Evolutionary conservation across 2,329 filamentous ascomycete genomes (phyloP), one percentile per base, ranked within the genome.

Genomic region (Penicillium capsulatum): DNA sequence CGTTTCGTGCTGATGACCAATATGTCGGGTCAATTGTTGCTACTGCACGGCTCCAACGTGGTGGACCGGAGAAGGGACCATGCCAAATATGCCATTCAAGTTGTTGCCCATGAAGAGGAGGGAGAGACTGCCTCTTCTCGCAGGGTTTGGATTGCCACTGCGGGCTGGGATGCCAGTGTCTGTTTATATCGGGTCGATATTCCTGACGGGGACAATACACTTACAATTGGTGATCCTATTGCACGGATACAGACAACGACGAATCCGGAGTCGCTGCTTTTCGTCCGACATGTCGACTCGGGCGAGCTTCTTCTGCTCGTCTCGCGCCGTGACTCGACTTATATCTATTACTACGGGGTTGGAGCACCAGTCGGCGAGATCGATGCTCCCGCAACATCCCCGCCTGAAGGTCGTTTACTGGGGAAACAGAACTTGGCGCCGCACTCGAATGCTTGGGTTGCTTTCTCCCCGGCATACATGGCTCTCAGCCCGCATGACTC

Each of bases 381-480:
- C 17, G 15, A 31, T 24, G 9, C n/a, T 16, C 30, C 7, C 4
- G 3, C 19, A 16, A n/a, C 15, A 22, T 15, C 28, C 11, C 31
- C 14, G 28, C 31, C 8, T 34, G 51, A 63, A 36, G 61, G 70
- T 34, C 51, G 54, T 17, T 62, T 76, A 7, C 61, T 78, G 3
- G 77, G 77, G 16, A 70, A 68, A 42, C 79, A 82, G 49, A 81
- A 81, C 47, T 68, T 82, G 2, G 76, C 79, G 7, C 79, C 79
- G 1, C 72, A 79, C 51, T 79, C 77, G 3, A 81, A 77, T 53
- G 71, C 78, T n/a, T 83, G 80, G 80, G 63, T 80, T 10, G 70
- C 76, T 2, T 83, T 82, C 54, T 79, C 77, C 0, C 79, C 79
- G 0, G 74, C 76, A 5, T 72, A 73, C 31, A 64, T 83, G 14